Evolutionary conservation across 2,329 filamentous ascomycete species (phyloP), one percentile per base, ranked within the genome.

Genomic region (Calonectria fujianensis): DNA sequence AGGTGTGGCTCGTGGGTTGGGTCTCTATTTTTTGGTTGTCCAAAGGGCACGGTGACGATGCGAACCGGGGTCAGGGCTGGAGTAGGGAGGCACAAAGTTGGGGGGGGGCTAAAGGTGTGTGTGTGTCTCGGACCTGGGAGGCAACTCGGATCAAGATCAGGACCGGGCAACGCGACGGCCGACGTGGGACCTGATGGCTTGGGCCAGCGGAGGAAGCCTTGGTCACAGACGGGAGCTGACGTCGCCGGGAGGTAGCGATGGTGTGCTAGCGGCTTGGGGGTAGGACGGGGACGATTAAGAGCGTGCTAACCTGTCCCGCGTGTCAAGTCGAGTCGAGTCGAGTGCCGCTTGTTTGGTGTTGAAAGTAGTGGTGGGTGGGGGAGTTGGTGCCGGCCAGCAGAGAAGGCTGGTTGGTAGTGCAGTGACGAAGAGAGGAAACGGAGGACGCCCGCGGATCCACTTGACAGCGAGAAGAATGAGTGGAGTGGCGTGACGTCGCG

Each of bases 21-120:
- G 51, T 72, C 65, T 45, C 18, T 73, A 48, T 71, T 65, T 57
- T 70, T 72, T 65, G 73, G 71, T 75, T 73, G 78, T 77, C 69
- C 65, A 50, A 69, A 52, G 72, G 73, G 78, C 75, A 80, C 80
- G 74, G 78, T 79, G 80, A 80, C 74, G 80, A 79, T 76, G 74
- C 70, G 78, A 54, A 72, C 64, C 72, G 73, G 75, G 71, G 72
- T 78, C 73, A 65, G 74, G 74, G 63, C 75, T 27, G 39, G 50
- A 73, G 59, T 74, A 69, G 50, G 37, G 63, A 41, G 51, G 61
- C 48, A 70, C 65, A 64, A 61, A 63, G 52, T 57, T 35, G 66
- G 54, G 70, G 24, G 24, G 24, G 71, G 39, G 37, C 37, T 35
- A 65, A 54, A 35, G 41, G 69, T 65, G 51, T 37, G 72, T 50